A percentile compares a stretch with the other conserved stretches of the same genome.
Evolutionary conservation across 371 early-diverging fungal genomes (phyloP).

Genomic region (Gilbertella persicaria): DNA sequence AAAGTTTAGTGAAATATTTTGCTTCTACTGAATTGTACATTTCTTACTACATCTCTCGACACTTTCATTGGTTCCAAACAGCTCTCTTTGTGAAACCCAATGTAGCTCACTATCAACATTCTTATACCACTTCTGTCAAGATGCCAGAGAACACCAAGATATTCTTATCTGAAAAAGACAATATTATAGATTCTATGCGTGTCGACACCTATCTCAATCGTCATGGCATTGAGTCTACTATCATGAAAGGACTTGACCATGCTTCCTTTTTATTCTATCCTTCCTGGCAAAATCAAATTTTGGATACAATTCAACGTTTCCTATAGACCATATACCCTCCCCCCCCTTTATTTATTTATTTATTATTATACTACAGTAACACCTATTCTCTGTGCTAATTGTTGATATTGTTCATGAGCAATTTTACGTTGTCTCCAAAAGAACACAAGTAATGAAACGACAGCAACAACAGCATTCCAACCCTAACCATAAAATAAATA

Average conservation of each 20-base stretch:
- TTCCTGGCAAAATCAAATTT: constrained; percentile 40
- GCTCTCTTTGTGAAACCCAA: constrained; percentile 47
- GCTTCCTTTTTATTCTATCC: constrained; percentile 52
- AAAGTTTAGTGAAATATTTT: constrained; percentile 66
- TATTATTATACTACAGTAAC: constrained; percentile 29
- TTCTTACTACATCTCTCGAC: constrained; percentile 64
- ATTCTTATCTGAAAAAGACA: constrained; percentile 52
- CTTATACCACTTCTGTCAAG: constrained; percentile 16
- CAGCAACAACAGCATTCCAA: constrained; percentile 31
- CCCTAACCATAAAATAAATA: constrained; percentile 16
- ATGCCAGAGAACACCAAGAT: constrained; percentile 40
- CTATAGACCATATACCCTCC: too few species aligned
- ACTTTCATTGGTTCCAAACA: constrained; percentile 69
- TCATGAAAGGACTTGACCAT: constrained; percentile 59
- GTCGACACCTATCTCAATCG: constrained; percentile 48
- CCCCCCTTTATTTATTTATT: too few species aligned
- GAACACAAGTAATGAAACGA: constrained; percentile 32
- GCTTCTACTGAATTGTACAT: constrained; percentile 71
- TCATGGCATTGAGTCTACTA: constrained; percentile 40
- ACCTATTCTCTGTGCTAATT: constrained; percentile 46
- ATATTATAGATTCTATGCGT: constrained; percentile 49
- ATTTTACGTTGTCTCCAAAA: constrained; percentile 48
- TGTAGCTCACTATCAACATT: constrained; percentile 12
- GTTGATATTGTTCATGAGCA: constrained; percentile 42
- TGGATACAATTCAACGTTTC: constrained; percentile 31